A percentile compares a stretch with the other conserved stretches of the same genome.
Conservation (phyloP, 2,329 filamentous ascomycete genomes). For the Phaeosphaeria sp. region DNA sequence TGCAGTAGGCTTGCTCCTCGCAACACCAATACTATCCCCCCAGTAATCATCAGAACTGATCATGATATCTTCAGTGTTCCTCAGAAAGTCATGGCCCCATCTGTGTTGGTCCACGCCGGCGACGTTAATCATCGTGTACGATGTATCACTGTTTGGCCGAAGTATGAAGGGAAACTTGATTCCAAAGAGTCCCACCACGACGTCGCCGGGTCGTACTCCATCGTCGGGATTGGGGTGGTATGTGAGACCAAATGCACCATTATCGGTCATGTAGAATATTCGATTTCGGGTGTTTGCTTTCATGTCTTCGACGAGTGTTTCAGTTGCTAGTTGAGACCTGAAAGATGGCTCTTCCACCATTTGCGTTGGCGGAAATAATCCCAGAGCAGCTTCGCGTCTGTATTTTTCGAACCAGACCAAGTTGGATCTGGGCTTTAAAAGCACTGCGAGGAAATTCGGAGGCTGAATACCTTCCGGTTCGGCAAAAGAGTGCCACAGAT, state of each 20-base stretch:
- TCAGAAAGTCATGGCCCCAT: constrained; percentile 12
- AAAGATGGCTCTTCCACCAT: background rate
- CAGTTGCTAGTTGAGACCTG: too few relatives aligned
- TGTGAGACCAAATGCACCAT: background rate
- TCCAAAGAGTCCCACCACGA: constrained; percentile 18
- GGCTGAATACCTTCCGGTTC: background rate
- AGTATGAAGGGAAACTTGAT: constrained; percentile 24
- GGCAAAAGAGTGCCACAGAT: background rate
- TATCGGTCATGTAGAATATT: background rate
- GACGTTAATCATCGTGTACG: constrained; percentile 17
- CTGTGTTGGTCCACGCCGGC: constrained; percentile 9
- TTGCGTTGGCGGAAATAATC: too few relatives aligned
- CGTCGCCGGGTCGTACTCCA: constrained; percentile 8
- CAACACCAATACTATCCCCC: background rate
- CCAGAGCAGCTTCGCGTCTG: too few relatives aligned
- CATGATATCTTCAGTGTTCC: background rate
- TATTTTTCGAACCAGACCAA: too few relatives aligned
- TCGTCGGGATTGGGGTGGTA: constrained; percentile 5
- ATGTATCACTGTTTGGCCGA: background rate
- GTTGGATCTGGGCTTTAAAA: too few relatives aligned
- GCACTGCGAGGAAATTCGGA: background rate
- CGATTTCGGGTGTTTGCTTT: background rate
- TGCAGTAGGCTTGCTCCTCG: too few relatives aligned
- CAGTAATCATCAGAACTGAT: background rate
- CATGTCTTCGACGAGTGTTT: background rate